Evolutionary conservation across 768 basidiomycete species (phyloP), one percentile per base, ranked within the genome.

Genomic region (Naganishia onofrii): DNA sequence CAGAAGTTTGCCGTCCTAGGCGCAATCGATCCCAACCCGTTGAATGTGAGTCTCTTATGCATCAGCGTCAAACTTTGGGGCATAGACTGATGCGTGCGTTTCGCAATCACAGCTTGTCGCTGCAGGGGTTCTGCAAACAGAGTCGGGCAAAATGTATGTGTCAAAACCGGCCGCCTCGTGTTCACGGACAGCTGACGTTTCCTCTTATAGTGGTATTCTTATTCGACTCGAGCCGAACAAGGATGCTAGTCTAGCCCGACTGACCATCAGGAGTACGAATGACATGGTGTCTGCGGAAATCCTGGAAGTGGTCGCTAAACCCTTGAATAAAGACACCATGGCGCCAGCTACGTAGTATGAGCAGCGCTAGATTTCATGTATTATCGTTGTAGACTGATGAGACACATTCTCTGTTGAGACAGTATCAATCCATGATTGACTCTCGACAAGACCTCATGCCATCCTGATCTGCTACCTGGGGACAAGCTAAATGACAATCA

Each of bases 121-220:
- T 26, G 96, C 93, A n/a, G 94, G 90, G n/a, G 91, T 99, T 36
- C 83, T 99, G 63, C 93, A 98, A 79, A 95, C 90, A n/a, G 80
- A 83, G 5, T 90, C 90, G 3, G 95, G 95, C 38, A 98, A 98
- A 82, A 92, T 98, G 60, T 79, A 68, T 73, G 78, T 76, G 5
- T 17, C 38, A 26, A 32, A 38, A 9, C 4, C 21, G 19, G 8
- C 36, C 38, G 21, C 10, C 7, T 46, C 42, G 7, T 26, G 5
- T 12, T 57, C 26, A 31, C 17, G 44, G 12, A 32, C 51, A 51
- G 38, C 46, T 58, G 28, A 32, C 28, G 1, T 51, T 26, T 51
- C 13, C 12, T 51, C 48, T 23, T 51, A 32, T 51, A 79, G 78
- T 32, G 96, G 96, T 7, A 98, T 96, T 78, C 83, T 99, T 72